Percentiles rank a stretch among this genome's conserved stretches.
Evolutionary conservation across 1,139 yeast species (phyloP).

Genomic region (Geotrichum cucujoidarum): DNA sequence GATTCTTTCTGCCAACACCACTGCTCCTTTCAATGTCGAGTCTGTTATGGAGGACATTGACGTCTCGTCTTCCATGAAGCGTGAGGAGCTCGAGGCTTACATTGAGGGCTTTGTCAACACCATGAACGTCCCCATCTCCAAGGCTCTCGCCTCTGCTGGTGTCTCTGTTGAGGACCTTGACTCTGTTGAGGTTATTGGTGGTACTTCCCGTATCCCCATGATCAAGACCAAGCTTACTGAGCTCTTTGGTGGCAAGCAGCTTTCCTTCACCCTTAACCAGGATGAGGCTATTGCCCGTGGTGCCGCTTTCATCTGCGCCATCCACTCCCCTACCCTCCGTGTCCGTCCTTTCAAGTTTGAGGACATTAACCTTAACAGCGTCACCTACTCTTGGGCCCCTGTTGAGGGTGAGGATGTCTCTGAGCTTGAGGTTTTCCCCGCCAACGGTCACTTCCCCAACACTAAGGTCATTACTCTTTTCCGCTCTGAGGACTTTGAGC

Average conservation of each 20-base stretch:
- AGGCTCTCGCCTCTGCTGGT: conserved; percentile 78
- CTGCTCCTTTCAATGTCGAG: conserved; percentile 94
- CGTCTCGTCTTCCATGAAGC: conserved; percentile 80
- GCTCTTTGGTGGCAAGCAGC: conserved; percentile 78
- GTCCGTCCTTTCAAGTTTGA: conserved; percentile 98
- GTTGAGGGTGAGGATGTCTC: conserved; percentile 85
- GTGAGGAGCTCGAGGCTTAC: conserved; percentile 90
- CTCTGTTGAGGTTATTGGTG: conserved; percentile 93
- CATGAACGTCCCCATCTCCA: conserved; percentile 70
- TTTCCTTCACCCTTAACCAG: conserved; percentile 94
- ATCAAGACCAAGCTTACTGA: conserved; percentile 76
- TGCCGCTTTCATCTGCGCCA: conserved; percentile 97
- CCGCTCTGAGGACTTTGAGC: conserved; percentile 84
- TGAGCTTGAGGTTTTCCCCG: conserved; percentile 95
- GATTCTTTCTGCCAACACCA: conserved; percentile 90
- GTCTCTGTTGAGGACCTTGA: conserved; percentile 70
- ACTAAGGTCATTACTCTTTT: conserved; percentile 92
- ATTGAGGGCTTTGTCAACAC: conserved; percentile 76
- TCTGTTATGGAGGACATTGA: conserved; percentile 96
- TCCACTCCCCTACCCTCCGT: conserved; percentile 97
- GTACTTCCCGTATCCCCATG: conserved; percentile 95
- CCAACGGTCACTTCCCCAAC: conserved; percentile 87
- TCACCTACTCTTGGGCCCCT: conserved; percentile 92
- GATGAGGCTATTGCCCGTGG: conserved; percentile 99
- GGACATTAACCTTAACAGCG: conserved; percentile 87